Conservation (phyloP, 2,329 filamentous ascomycete species). For the Hymenoscyphus infarciens region DNA sequence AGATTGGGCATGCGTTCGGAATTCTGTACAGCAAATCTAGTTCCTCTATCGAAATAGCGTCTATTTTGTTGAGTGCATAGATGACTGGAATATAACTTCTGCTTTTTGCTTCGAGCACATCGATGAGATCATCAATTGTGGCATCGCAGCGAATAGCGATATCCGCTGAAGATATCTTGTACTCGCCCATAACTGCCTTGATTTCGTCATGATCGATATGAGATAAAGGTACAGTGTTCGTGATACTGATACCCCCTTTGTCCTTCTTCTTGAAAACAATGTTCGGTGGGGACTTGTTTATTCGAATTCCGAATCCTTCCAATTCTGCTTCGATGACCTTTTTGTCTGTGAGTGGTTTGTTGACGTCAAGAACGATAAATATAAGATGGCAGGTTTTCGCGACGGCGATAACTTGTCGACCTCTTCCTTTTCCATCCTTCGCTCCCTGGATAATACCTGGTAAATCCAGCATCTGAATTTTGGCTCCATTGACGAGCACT, state of each 20-base stretch:
- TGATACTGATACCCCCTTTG: constrained; percentile 94
- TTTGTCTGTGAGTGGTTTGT: constrained; percentile 97
- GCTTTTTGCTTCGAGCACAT: constrained; percentile 89
- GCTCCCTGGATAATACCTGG: constrained; percentile 98
- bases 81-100: constrained; percentile 98
- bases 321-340: constrained; percentile 90
- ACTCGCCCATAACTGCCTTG: constrained; percentile 96
- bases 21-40: constrained; percentile 94
- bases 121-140: constrained; percentile 94
- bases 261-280: constrained; percentile 99
- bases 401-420: constrained; percentile 96
- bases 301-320: constrained; percentile 94
- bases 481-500: constrained; percentile 93
- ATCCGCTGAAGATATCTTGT: constrained; percentile 93
- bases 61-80: constrained; percentile 98
- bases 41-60: constrained; percentile 96
- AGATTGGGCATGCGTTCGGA: constrained; percentile 94
- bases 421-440: constrained; percentile 96
- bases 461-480: constrained; percentile 96
- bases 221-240: constrained; percentile 85
- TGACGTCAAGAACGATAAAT: constrained; percentile 97
- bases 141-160: constrained; percentile 97
- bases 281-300: constrained; percentile 96
- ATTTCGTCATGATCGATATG: constrained; percentile 97
- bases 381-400: constrained; percentile 98